Base-by-base conservation (phyloP, 2,329 filamentous ascomycete genomes). In the Alternaria sp. region DNA sequence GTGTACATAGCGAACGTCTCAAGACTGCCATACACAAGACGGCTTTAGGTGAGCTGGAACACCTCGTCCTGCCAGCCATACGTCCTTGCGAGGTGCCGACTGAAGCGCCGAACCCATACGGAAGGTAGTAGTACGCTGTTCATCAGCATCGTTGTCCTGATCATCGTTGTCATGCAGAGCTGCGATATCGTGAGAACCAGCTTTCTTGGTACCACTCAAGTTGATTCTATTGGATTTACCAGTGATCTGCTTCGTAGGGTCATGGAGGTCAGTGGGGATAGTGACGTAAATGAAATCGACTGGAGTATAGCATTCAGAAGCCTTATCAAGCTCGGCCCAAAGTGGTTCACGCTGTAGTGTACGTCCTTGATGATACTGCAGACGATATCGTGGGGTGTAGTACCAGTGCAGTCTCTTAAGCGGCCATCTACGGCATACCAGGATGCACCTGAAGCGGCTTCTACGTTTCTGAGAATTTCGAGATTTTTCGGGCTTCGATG, bases 11-110 rank as follows among this genome's bases (percentile, higher is more conserved):
- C 11, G 28, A 30, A 30, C 8, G 4, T 30, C 28, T 11, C 28
- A 4, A 11, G 9, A 30, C 8, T 11, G 28, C 28, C 28, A 30
- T 30, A 9, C 28, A 30, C 28, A 11, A 30, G 28, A 30, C 8
- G 28, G 39, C 14, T 12, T 46, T 30, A 51, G 18, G 36, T 42
- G 47, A 51, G 39, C 48, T n/a, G 34, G 34, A 53, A 53, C 18
- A 53, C 34, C 14, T 58, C 53, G 7, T 20, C 48, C 20, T n/a
- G 60, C 85, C 85, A 88, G 0, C 82, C 84, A 74, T 84, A 88
- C 46, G 56, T 42, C 9, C n/a, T 38, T 14, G 71, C 78, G 41
- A 89, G 64, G 22, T 86, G 75, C 46, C 85, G 74, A 0, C 85
- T 87, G 63, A 81, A 75, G 1, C 81, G 70, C 47, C 85, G 77